Base-by-base conservation (phyloP, 1,284 basidiomycete species). In the Austroboletus niveus region DNA sequence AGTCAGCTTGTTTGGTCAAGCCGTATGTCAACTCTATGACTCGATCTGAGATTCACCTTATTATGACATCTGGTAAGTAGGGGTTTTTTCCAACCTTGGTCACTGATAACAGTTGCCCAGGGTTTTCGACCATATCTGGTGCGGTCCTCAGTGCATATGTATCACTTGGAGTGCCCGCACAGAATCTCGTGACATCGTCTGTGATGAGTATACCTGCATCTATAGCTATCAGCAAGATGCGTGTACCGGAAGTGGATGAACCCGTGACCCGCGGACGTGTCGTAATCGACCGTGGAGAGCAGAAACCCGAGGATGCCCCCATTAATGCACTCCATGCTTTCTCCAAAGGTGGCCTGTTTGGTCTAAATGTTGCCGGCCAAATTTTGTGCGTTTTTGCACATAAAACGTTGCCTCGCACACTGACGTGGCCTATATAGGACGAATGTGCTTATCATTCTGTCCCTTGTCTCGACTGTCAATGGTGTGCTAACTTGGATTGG, bases 141-240 rank as follows among this genome's bases (percentile, higher is more conserved):
- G 92, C 91, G 49, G 92, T 95, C 15, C 78, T 96, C 51, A 76
- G 81, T 50, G 92, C 91, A 41, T 96, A 95, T 70, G 89, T 95
- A 62, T 74, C 71, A 50, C 73, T 94, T 56, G 94, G 94, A 51
- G 89, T 96, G 36, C 87, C 89, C 31, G 72, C 92, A 15, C 80
- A 85, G 69, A 92, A 91, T 69, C 77, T 96, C 30, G 79, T 96
- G 62, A 94, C 93, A 6, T 89, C 93, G 5, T 93, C 90, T 10
- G 88, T 96, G 59, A 96, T 96, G 93, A 90, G 87, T 65, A 96
- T 96, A 62, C 93, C 93, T 10, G 93, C 94, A 1, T 93, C 92
- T 11, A 93, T 96, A 65, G 83, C 93, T 3, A 93, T 95, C 59
- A 87, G 86, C 67, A 96, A 96, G 73, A 75, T 94, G 62, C 86